Evolutionary conservation across 768 basidiomycete genomes (phyloP).

Genomic region (Xerocomellus intermedius): DNA sequence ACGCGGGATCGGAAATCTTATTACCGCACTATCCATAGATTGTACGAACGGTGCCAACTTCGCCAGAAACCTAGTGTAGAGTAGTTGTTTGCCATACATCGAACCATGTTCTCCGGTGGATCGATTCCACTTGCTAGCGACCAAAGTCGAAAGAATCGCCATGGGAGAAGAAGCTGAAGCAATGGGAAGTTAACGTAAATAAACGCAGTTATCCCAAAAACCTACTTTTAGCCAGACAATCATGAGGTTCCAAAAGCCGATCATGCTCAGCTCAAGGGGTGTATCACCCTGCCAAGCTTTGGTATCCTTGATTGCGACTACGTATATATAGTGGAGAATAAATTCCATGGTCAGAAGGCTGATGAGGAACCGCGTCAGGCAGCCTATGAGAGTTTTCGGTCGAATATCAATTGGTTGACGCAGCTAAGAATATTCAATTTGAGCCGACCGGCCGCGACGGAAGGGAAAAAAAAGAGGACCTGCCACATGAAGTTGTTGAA

Average conservation of each 20-base stretch:
- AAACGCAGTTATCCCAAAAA: background rate
- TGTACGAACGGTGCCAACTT: slow-evolving; percentile 95
- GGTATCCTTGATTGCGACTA: slow-evolving; percentile 92
- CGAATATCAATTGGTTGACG: slow-evolving; percentile 54
- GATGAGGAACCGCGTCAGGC: slow-evolving; percentile 66
- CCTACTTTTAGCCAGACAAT: slow-evolving; percentile 94
- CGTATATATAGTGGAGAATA: slow-evolving; percentile 92
- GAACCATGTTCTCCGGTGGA: slow-evolving; percentile 97
- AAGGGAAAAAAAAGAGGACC: slow-evolving; percentile 42
- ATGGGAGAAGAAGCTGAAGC: slow-evolving; percentile 80
- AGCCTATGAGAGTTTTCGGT: slow-evolving; percentile 43
- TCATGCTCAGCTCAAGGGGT: slow-evolving; percentile 81
- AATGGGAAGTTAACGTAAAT: background rate
- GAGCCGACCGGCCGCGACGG: background rate
- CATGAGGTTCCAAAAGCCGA: slow-evolving; percentile 96
- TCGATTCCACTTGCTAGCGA: slow-evolving; percentile 84
- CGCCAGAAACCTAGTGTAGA: slow-evolving; percentile 92
- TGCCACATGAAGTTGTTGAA: slow-evolving; percentile 97
- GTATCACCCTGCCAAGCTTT: slow-evolving; percentile 79
- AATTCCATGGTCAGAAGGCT: slow-evolving; percentile 86
- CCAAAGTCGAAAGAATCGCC: slow-evolving; percentile 98
- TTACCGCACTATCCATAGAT: slow-evolving; percentile 90
- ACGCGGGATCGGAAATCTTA: slow-evolving; percentile 5
- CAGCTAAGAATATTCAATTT: slow-evolving; percentile 42
- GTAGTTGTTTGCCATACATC: slow-evolving; percentile 99